Conservation (phyloP, 495 filamentous ascomycete species). For the Xylaria palmicola region DNA sequence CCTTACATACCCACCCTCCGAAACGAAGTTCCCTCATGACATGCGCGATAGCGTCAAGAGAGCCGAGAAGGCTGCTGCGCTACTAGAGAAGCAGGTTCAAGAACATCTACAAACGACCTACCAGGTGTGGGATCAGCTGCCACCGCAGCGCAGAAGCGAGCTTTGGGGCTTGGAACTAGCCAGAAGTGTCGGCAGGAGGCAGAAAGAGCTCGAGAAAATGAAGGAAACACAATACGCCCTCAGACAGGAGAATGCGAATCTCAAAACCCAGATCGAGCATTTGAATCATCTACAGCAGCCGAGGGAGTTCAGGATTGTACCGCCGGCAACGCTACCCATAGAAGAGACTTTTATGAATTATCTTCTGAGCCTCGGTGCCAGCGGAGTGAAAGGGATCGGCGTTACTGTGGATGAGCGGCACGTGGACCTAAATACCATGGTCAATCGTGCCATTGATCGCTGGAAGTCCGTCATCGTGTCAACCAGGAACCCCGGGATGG, state of each 20-base stretch:
- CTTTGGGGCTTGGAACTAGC: constrained; percentile 78
- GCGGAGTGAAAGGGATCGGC: constrained; percentile 32
- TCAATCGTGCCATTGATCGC: constrained; percentile 47
- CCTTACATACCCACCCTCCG: constrained; percentile 37
- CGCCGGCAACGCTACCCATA: constrained; percentile 62
- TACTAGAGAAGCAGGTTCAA: constrained; percentile 60
- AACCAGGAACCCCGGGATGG: constrained; percentile 36
- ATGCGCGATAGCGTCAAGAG: constrained; percentile 40
- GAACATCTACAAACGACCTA: constrained; percentile 70
- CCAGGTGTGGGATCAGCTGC: constrained; percentile 64
- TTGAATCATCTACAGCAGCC: constrained; percentile 68
- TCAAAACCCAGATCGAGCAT: constrained; percentile 67
- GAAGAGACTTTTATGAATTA: constrained; percentile 39
- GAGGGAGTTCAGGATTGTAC: constrained; percentile 65
- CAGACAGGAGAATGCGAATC: constrained; percentile 69
- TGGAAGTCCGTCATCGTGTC: constrained; percentile 54
- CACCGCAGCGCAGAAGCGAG: constrained; percentile 56
- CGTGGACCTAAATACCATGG: constrained; percentile 44
- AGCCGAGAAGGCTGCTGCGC: constrained; percentile 40
- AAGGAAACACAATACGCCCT: constrained; percentile 61
- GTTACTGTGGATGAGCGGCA: constrained; percentile 43
- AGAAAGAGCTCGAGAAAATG: constrained; percentile 61
- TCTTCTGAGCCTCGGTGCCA: constrained; percentile 32
- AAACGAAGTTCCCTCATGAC: constrained; percentile 34
- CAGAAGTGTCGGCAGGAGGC: constrained; percentile 66